Conservation (phyloP, 202 grass and related monocot genomes). For the Setaria italica region DNA sequence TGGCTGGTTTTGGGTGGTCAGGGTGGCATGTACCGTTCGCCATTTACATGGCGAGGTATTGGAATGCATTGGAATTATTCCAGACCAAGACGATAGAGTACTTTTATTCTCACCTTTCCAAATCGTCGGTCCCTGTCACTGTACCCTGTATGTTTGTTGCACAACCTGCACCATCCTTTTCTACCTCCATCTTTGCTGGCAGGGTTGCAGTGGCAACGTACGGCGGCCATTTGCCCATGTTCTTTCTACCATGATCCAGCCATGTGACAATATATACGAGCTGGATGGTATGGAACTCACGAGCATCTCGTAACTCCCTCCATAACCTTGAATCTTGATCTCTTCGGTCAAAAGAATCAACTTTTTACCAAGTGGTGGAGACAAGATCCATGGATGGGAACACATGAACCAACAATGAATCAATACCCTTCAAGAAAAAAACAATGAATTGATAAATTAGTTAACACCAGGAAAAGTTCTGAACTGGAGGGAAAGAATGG, state of each 20-base stretch:
- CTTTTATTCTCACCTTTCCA: slow-evolving; percentile 46
- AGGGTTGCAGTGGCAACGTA: not conserved
- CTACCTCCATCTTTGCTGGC: slow-evolving; percentile 7
- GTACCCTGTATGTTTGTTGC: slow-evolving; percentile 36
- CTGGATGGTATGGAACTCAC: slow-evolving; percentile 15
- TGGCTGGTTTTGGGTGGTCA: slow-evolving; percentile 31
- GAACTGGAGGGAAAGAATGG: not conserved
- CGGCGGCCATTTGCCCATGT: not conserved
- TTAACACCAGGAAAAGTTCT: not conserved
- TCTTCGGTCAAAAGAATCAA: slow-evolving; percentile 25
- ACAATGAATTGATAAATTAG: not conserved
- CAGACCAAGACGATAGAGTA: slow-evolving; percentile 17
- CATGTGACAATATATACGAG: slow-evolving; percentile 28
- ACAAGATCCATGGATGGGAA: slow-evolving; percentile 30
- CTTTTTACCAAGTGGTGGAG: slow-evolving; percentile 42
- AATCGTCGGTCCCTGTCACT: slow-evolving; percentile 22
- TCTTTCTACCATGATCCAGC: not conserved
- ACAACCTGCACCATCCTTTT: slow-evolving; percentile 58
- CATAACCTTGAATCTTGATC: not conserved
- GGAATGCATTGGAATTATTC: slow-evolving; percentile 37
- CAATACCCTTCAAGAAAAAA: slow-evolving; percentile 5
- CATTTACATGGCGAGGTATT: slow-evolving; percentile 19
- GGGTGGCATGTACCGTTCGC: slow-evolving; percentile 21
- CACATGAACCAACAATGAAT: not conserved
- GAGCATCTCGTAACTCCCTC: not conserved